Base-by-base conservation (phyloP, 176 grass and related monocot genomes). In the Cymbopogon citratus region DNA sequence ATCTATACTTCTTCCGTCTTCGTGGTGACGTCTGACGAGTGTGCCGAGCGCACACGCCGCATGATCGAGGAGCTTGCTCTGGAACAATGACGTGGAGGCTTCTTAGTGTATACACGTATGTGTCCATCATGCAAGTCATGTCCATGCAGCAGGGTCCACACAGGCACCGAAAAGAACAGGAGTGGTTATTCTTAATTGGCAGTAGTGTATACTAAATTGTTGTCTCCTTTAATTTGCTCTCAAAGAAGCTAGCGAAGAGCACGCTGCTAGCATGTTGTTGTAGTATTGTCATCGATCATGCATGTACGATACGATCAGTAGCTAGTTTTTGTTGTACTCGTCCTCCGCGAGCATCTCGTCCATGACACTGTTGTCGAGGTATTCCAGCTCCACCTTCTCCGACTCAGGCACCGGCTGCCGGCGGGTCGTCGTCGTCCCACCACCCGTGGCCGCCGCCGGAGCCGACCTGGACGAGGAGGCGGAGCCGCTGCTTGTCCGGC, bases 361-460 rank as follows among this genome's bases (percentile, higher is more conserved):
- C 21, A 97, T 28, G 56, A 93, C 61, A 74, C 87, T 92, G 71
- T 90, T 69, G 39, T 92, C 94, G 0, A 97, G 77, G 85, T 35
- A 92, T 84, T 93, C 89, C 40, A 97, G 84, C 78, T 97, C 94
- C 18, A 97, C 56, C 76, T 87, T 78, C 57, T 80, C 85, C 28
- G 35, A 62, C 54, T 89, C 85, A 1, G 16, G 40, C 41, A 44
- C 3, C 3, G 35, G 2, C 39, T 9, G n/a, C n/a, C n/a, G 39
- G 4, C 46, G 52, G 19, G 45, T 4, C 7, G 34, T 29, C 29
- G 64, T 8, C 19, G 1, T 51, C 14, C 15, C 2, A 3, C 14
- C 1, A 13, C 71, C 44, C 41, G 1, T 31, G 5, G 16, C 11
- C 16, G 43, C n/a, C 66, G 83, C 4, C 3, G 36, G 72, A 28